Evolutionary conservation across 2,329 filamentous ascomycete genomes (phyloP).

Genomic region (Talaromyces rugulosus): DNA sequence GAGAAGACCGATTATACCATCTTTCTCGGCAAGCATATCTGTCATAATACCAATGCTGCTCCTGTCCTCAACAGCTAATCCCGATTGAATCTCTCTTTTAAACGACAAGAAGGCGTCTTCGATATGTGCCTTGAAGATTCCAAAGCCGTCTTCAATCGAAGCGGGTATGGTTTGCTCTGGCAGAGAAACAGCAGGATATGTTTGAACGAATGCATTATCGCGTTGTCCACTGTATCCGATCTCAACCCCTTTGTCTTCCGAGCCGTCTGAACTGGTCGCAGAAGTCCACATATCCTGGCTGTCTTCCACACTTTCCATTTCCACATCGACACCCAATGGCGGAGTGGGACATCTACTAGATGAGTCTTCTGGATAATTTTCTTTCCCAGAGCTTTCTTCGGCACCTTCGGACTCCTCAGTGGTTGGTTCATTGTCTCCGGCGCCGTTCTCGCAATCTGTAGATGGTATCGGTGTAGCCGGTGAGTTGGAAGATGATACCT

Average conservation of each 20-base stretch:
- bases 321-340: background rate
- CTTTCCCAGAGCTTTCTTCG: background rate
- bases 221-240: background rate
- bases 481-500: background rate
- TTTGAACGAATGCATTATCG: background rate
- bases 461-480: background rate
- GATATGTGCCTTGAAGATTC: background rate
- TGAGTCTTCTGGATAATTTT: background rate
- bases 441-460: background rate
- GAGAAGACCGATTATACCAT: background rate
- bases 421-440: background rate
- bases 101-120: background rate
- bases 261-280: background rate
- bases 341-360: background rate
- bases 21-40: background rate
- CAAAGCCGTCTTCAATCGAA: background rate
- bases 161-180: background rate
- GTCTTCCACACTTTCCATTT: background rate
- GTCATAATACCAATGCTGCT: background rate
- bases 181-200: background rate
- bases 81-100: background rate
- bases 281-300: background rate
- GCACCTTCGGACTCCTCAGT: background rate
- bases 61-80: background rate
- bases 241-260: background rate